These are phyloP conservation scores for Citropsis articulata DNA, from an alignment of 345 rosid genomes.

Conservation along the genomic window DNA sequence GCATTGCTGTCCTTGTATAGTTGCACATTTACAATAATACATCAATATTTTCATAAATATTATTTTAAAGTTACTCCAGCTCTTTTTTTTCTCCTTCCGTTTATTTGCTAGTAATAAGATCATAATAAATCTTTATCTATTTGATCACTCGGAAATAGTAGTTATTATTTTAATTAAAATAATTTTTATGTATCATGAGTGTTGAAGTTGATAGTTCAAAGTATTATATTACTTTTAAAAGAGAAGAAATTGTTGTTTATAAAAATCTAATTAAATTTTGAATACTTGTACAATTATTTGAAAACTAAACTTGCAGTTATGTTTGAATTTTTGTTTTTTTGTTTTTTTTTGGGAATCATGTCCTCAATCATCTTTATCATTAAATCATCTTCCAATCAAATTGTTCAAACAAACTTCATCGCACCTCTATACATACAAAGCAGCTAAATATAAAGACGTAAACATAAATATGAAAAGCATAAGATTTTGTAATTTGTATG, in stretches of 20 bases:
- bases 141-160: accelerated
- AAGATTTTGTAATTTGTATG: no score
- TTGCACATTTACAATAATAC: background rate
- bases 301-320: no score
- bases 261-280: no score
- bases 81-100: accelerated
- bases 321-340: no score
- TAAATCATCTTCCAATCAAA: background rate
- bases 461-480: background rate
- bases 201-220: no score
- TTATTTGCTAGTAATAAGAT: background rate
- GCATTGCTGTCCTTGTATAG: background rate
- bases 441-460: background rate
- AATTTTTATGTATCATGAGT: background rate
- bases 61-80: background rate
- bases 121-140: background rate
- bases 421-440: no score
- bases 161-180: background rate
- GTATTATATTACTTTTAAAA: no score
- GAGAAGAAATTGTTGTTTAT: no score
- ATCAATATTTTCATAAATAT: background rate
- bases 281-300: no score
- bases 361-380: background rate
- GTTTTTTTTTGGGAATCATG: no score
- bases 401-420: background rate